Percentiles rank a stretch among this genome's conserved stretches.
phyloP scores from a whole-genome alignment of 192 early-diverging fungal genomes.

The Podochytrium sp. region DNA sequence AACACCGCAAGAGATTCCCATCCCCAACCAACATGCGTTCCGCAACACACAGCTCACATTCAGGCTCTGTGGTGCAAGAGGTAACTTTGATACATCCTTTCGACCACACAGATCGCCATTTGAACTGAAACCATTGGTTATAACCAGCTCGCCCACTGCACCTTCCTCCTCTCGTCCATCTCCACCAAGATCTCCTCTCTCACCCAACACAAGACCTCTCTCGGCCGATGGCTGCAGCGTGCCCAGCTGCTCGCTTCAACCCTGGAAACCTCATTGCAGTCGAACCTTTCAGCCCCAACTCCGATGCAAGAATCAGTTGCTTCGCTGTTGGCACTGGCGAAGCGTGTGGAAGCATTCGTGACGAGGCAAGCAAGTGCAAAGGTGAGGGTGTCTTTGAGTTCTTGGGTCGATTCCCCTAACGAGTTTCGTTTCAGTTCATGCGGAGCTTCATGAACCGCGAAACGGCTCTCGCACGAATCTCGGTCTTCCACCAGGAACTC shows the following conservation, averaged over 20 bases:
- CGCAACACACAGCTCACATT: background rate
- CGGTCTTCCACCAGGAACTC: constrained; percentile 22
- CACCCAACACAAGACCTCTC: background rate
- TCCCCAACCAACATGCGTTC: background rate
- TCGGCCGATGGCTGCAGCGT: background rate
- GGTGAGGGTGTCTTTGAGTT: background rate
- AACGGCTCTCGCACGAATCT: background rate
- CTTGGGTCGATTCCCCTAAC: background rate
- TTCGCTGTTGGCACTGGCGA: background rate
- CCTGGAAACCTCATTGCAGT: background rate
- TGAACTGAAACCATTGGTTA: background rate
- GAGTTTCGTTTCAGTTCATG: constrained; percentile 19
- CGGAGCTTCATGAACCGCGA: constrained; percentile 26
- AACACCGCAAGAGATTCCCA: too few species aligned
- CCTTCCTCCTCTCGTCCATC: background rate
- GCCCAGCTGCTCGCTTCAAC: background rate
- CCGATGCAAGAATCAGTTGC: background rate
- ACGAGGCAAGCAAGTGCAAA: background rate
- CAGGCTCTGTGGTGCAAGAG: background rate
- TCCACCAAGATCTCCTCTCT: background rate
- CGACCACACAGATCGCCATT: too few species aligned
- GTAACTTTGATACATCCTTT: too few species aligned
- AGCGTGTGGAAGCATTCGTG: background rate
- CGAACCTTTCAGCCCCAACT: background rate
- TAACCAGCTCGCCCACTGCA: background rate